A percentile compares a stretch with the other conserved stretches of the same genome.
Conservation (phyloP, 305 asterid genomes). For the Stenogyne calaminthoides region DNA sequence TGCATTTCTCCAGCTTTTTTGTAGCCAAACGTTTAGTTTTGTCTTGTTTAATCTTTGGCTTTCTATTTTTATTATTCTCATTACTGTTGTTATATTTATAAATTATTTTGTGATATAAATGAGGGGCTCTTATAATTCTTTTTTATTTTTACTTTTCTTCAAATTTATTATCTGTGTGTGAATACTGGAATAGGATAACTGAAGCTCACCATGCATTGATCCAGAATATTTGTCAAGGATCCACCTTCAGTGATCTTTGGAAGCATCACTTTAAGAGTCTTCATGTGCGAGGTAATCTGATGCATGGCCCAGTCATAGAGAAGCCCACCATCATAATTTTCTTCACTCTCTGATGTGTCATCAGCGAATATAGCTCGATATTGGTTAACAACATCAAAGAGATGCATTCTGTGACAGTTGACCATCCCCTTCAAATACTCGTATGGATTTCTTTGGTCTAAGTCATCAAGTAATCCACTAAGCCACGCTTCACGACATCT, state of each 20-base stretch:
- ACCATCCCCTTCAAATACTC: constrained; percentile 89
- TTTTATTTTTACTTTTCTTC: background rate
- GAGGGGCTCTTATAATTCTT: background rate
- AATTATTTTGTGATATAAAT: background rate
- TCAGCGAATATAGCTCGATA: constrained; percentile 91
- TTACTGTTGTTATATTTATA: background rate
- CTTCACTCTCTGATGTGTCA: constrained; percentile 90
- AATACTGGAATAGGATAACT: constrained; percentile 20
- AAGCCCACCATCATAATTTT: constrained; percentile 91
- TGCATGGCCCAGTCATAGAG: constrained; percentile 95
- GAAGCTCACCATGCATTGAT: constrained; percentile 87
- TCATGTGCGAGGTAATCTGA: constrained; percentile 78
- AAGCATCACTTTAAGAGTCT: constrained; percentile 78
- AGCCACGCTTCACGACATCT: constrained; percentile 97
- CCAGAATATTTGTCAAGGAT: constrained; percentile 83
- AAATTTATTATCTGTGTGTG: background rate
- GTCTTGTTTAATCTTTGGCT: background rate
- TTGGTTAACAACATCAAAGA: constrained; percentile 92
- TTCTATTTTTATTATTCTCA: background rate
- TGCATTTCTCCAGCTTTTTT: background rate
- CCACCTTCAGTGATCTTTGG: constrained; percentile 90
- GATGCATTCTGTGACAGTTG: constrained; percentile 79
- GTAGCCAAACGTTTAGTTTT: background rate
- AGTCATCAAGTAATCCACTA: constrained; percentile 77
- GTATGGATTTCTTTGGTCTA: constrained; percentile 88